Evolutionary conservation across 2,329 filamentous ascomycete species (phyloP).

Genomic region (Penicillium sp.): DNA sequence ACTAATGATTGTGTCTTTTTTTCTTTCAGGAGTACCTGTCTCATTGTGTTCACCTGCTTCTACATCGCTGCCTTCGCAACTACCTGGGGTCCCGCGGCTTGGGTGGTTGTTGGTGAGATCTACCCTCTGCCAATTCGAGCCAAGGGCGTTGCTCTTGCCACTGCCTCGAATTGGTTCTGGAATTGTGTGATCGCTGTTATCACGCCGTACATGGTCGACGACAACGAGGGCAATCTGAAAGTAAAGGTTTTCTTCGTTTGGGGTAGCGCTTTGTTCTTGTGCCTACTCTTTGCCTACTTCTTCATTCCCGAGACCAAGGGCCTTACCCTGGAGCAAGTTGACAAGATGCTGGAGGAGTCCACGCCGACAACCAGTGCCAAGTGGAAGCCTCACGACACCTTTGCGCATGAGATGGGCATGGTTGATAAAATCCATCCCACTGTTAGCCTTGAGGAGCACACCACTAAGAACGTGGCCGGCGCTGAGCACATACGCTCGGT

Average conservation of each 20-base stretch:
- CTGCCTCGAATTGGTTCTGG: slow-evolving; percentile 90
- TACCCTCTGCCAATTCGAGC: slow-evolving; percentile 87
- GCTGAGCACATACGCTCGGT: slow-evolving; percentile 7
- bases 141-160: slow-evolving; percentile 81
- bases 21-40: slow-evolving; percentile 15
- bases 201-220: slow-evolving; percentile 65
- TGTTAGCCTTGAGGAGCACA: slow-evolving; percentile 10
- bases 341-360: slow-evolving; percentile 87
- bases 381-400: slow-evolving; percentile 75
- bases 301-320: slow-evolving; percentile 75
- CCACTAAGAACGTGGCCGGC: neutral
- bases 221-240: slow-evolving; percentile 60
- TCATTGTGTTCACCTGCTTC: slow-evolving; percentile 86
- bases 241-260: slow-evolving; percentile 79
- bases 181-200: slow-evolving; percentile 74
- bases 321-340: slow-evolving; percentile 76
- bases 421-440: slow-evolving; percentile 38
- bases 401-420: slow-evolving; percentile 61
- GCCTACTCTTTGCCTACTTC: slow-evolving; percentile 72
- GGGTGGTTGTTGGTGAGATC: slow-evolving; percentile 80
- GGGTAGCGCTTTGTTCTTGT: slow-evolving; percentile 73
- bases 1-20: neutral
- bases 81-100: slow-evolving; percentile 78
- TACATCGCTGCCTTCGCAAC: slow-evolving; percentile 91
- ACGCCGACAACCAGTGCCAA: slow-evolving; percentile 74